phyloP scores from a whole-genome alignment of 192 early-diverging fungal species.

The Glomus cerebriforme region DNA sequence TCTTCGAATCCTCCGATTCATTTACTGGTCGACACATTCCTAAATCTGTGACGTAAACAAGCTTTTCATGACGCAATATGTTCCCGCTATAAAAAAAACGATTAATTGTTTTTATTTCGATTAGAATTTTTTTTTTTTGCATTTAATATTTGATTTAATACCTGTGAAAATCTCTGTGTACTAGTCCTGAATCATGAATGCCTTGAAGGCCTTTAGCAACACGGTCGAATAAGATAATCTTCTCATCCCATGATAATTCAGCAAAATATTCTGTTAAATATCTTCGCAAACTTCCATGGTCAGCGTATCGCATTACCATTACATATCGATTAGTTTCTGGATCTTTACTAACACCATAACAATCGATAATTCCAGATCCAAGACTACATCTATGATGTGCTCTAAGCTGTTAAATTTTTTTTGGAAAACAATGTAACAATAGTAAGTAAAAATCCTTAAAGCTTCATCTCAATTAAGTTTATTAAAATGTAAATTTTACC shows the following conservation, averaged over 20 bases:
- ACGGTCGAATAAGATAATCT: conserved; percentile 27
- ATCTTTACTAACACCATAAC: conserved; percentile 30
- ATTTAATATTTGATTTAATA: conserved; percentile 1
- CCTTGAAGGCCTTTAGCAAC: conserved; percentile 14
- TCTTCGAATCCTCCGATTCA: conserved; percentile 1
- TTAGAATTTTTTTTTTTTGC: background rate
- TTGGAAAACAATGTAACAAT: background rate
- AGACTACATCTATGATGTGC: conserved; percentile 30
- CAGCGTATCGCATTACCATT: conserved; percentile 30
- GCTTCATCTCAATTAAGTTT: background rate
- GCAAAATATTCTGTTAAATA: conserved; percentile 16
- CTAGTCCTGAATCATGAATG: conserved; percentile 22
- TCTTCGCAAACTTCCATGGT: conserved; percentile 15
- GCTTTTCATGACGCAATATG: conserved; percentile 27
- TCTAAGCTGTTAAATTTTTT: background rate
- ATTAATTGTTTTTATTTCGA: background rate
- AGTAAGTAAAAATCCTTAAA: background rate
- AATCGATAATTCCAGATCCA: conserved; percentile 28
- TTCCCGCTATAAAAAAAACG: background rate
- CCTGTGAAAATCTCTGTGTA: conserved; percentile 30
- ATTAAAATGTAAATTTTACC: background rate
- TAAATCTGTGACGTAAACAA: conserved; percentile 28
- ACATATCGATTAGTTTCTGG: conserved; percentile 15
- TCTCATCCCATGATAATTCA: conserved; percentile 29
- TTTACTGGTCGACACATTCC: conserved; percentile 32